phyloP scores from a whole-genome alignment of 257 asterid genomes.

The Capsicum chinense region DNA sequence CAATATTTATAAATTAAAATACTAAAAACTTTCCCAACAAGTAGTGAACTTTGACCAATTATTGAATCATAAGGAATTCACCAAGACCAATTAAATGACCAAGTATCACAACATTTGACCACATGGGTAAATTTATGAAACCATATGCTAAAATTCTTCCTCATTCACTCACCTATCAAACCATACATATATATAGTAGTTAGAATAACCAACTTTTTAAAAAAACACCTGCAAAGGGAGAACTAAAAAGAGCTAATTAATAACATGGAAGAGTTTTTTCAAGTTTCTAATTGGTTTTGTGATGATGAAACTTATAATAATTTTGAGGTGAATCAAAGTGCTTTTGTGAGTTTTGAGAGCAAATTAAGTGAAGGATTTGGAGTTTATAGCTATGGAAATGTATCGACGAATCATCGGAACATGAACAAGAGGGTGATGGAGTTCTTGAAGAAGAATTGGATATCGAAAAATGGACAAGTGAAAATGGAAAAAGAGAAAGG shows the following conservation, averaged over 20 bases:
- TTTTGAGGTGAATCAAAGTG: slow-evolving; percentile 34
- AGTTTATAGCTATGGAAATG: not conserved
- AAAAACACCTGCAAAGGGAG: too few species aligned
- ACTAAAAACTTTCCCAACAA: not conserved
- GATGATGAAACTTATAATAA: slow-evolving; percentile 27
- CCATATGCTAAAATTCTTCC: not conserved
- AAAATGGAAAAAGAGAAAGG: slow-evolving; percentile 37
- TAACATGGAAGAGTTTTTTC: too few species aligned
- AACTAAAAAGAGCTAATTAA: too few species aligned
- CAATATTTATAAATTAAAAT: not conserved
- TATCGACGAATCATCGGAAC: slow-evolving; percentile 28
- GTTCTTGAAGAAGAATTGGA: slow-evolving; percentile 49
- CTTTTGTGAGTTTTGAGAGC: slow-evolving; percentile 39
- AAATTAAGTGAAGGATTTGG: slow-evolving; percentile 31
- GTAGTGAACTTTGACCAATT: not conserved
- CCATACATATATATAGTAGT: slow-evolving; percentile 8
- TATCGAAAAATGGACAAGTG: not conserved
- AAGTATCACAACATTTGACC: slow-evolving; percentile 23
- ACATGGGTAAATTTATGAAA: slow-evolving; percentile 28
- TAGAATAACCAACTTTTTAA: not conserved
- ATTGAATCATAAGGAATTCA: not conserved
- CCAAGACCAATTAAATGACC: not conserved
- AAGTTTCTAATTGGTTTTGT: not conserved
- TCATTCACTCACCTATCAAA: not conserved
- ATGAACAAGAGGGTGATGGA: slow-evolving; percentile 51